Evolutionary conservation across 106 monocot genomes (phyloP).

Genomic region (Narthecium ossifragum): DNA sequence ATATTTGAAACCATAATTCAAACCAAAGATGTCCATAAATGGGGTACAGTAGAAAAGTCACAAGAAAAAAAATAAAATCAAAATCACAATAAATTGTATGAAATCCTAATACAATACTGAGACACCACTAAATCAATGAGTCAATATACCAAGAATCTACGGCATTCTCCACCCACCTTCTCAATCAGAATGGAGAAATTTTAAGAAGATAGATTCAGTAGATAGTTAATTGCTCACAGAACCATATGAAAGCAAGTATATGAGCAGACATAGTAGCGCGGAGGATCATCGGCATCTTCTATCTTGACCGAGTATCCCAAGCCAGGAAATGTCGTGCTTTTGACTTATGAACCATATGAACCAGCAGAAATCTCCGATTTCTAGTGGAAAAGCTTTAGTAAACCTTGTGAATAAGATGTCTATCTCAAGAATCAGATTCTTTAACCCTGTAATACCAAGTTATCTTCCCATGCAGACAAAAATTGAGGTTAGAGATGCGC

Average conservation of each 20-base stretch:
- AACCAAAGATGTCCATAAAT: no score
- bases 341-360: background rate
- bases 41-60: no score
- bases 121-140: background rate
- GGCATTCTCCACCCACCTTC: background rate
- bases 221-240: background rate
- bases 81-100: background rate
- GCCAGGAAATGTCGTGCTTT: background rate
- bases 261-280: background rate
- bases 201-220: no score
- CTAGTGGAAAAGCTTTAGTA: background rate
- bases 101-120: background rate
- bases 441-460: background rate
- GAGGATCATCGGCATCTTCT: conserved; percentile 1
- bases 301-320: background rate
- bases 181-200: background rate
- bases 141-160: background rate
- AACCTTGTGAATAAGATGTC: conserved; percentile 1
- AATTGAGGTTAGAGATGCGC: no score
- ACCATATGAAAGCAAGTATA: background rate
- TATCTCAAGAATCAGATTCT: background rate
- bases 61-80: no score
- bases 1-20: no score
- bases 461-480: background rate
- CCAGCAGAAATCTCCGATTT: conserved; percentile 1